These are phyloP conservation scores for Multifurca ochricompacta DNA, from an alignment of 768 basidiomycete species.

Conservation along the genomic window DNA sequence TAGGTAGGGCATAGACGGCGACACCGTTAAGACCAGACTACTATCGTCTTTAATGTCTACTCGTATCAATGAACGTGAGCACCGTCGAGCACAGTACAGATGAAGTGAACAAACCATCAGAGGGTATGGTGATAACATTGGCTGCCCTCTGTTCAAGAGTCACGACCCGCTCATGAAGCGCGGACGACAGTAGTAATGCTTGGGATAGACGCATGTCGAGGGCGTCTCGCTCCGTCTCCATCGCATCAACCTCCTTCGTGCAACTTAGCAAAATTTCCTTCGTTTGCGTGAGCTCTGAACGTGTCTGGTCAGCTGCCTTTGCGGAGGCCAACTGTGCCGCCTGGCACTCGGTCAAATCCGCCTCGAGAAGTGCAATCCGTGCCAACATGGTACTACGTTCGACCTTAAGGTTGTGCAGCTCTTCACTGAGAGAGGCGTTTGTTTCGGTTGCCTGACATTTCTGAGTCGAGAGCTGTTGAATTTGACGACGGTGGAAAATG, in stretches of 20 bases:
- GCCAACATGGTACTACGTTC: neutral
- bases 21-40: neutral
- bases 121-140: neutral
- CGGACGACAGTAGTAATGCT: neutral
- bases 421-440: neutral
- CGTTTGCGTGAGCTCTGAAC: neutral
- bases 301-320: neutral
- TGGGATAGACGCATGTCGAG: neutral
- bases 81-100: neutral
- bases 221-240: neutral
- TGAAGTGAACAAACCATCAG: neutral
- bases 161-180: neutral
- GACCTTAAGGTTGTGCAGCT: neutral
- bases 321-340: neutral
- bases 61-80: neutral
- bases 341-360: neutral
- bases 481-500: conserved; percentile 2
- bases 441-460: neutral
- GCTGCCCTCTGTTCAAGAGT: neutral
- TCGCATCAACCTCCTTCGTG: neutral
- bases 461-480: neutral
- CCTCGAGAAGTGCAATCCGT: neutral
- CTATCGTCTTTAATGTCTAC: neutral
- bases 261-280: neutral
- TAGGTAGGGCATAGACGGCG: neutral